Conservation (phyloP, 768 basidiomycete species). For the Aureoboletus auriporus region DNA sequence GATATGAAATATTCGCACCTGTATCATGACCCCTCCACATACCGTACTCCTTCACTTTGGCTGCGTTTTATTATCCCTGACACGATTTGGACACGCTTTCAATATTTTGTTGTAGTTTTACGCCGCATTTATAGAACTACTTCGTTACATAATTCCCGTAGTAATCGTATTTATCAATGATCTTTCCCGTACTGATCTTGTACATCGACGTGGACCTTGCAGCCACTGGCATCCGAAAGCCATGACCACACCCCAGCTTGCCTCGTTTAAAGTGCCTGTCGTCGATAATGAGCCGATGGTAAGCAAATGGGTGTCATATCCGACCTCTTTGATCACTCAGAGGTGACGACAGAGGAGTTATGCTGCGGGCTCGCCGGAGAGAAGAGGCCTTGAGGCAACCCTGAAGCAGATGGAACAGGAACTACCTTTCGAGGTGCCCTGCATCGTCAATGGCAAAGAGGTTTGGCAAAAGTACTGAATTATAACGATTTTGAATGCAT, state of each 20-base stretch:
- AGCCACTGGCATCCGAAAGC: slow-evolving; percentile 15
- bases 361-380: slow-evolving; percentile 74
- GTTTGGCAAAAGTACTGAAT: slow-evolving; percentile 38
- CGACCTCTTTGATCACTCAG: background rate
- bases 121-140: too few species aligned
- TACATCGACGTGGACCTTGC: background rate
- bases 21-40: background rate
- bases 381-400: slow-evolving; percentile 66
- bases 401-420: slow-evolving; percentile 76
- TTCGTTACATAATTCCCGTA: background rate
- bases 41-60: background rate
- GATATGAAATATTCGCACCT: slow-evolving; percentile 25
- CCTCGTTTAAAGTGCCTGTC: slow-evolving; percentile 78
- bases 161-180: background rate
- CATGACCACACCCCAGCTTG: slow-evolving; percentile 75
- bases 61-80: background rate
- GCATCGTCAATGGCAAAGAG: slow-evolving; percentile 84
- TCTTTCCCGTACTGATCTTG: too few species aligned
- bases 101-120: background rate
- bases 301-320: slow-evolving; percentile 15
- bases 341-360: slow-evolving; percentile 57
- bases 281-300: slow-evolving; percentile 96
- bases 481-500: slow-evolving; percentile 1
- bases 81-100: background rate
- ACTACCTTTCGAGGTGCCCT: slow-evolving; percentile 90